Conservation (phyloP, 441 rosid species). For the Populus hybrid region DNA sequence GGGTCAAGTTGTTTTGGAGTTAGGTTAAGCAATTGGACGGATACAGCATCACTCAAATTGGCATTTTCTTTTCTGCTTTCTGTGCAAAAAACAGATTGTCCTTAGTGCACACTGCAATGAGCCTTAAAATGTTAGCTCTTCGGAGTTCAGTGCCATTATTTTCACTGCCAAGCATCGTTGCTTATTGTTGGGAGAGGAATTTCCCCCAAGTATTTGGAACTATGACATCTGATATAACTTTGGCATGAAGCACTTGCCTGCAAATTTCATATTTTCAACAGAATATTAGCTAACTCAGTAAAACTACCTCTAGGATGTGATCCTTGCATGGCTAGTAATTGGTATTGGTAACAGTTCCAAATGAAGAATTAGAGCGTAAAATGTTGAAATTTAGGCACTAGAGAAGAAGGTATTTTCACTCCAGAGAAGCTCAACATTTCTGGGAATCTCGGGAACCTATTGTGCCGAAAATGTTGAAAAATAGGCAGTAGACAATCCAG, state of each 20-base stretch:
- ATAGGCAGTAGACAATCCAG: slow-evolving; percentile 7
- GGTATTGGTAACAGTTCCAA: neutral
- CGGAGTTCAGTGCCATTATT: no score
- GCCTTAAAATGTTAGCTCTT: no score
- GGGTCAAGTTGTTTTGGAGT: neutral
- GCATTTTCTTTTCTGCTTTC: neutral
- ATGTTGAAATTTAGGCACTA: neutral
- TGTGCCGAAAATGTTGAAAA: slow-evolving; percentile 12
- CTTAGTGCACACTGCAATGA: no score
- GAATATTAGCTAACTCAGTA: neutral
- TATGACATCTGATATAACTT: neutral
- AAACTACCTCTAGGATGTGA: neutral
- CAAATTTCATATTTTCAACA: neutral
- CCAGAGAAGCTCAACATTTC: neutral
- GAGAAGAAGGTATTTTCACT: neutral
- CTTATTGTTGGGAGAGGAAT: neutral
- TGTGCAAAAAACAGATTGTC: neutral
- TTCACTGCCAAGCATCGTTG: no score
- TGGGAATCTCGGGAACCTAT: neutral
- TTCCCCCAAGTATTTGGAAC: neutral
- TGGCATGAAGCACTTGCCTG: neutral
- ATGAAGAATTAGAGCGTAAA: neutral
- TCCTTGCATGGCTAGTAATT: neutral
- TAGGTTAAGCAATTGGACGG: neutral
- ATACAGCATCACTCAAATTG: neutral